Evolutionary conservation across 192 early-diverging fungal genomes (phyloP), one percentile per base, ranked within the genome.

Genomic region (Paraglomus brasilianum): DNA sequence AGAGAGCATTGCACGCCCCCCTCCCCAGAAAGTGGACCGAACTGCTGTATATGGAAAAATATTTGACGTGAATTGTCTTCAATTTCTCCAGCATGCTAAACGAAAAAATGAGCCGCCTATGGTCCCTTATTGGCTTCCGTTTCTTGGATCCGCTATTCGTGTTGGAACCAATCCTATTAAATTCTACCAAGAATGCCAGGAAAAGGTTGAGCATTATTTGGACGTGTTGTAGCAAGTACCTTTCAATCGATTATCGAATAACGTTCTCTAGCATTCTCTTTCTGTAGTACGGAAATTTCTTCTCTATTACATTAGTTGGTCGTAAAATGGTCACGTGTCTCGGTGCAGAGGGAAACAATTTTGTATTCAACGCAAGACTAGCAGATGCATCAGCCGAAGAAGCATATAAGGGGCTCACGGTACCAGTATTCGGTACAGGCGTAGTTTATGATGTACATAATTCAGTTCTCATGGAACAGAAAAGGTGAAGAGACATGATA

Each of bases 361-460:
- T 96, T 78, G 86, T 96, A 7, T 96, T 98, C 80, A 98, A 98
- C 86, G 88, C 87, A 55, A 92, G 92, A 73, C 78, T 92, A 61
- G 86, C 89, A 57, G 71, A 89, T 72, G 92, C 91, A 51, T 92
- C 90, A 44, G 94, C 95, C 40, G 96, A 95, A 74, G 92, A 90
- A 64, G 94, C 95, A 24, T 98, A 98, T 78, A 91, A 90, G 69
- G 86, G 85, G 51, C 84, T 98, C 75, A 98, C 95, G 40, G 92
- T 90, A 52, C 93, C 92, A 8, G 94, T 97, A 42, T 98, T 98
- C 80, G 96, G 96, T 60, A 81, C 79, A 63, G 95, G 91, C 46
- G 95, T 98, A 49, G 96, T 98, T 39, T 98, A 98, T 82, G 96
- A 98, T 78, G 93, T 93, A 49, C 87, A 86, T 30, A 95, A 97